Evolutionary conservation across 139 green algal species (phyloP), one percentile per base, ranked within the genome.

Genomic region (Coccomyxa sp.): DNA sequence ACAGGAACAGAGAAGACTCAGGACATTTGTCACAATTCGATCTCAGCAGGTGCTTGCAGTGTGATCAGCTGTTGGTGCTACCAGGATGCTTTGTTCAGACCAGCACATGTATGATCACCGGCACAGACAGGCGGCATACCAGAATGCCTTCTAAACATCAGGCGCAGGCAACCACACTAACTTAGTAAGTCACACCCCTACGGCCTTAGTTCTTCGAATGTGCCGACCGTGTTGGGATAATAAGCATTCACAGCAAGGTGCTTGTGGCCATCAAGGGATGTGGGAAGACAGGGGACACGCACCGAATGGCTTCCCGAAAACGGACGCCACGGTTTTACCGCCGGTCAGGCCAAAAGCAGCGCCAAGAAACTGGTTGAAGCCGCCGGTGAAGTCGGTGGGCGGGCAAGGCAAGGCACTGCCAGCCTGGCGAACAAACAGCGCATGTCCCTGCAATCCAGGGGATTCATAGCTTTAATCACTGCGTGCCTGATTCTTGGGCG

Each of bases 341-440:
- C 18, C 27, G 32, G 58, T 13, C 27, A 88, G 77, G 0, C 38
- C 57, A 30, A 82, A 88, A 16, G 81, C 85, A 45, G 81, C 81
- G 28, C 76, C 84, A 58, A 87, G 27, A 66, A 87, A 79, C 15
- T 14, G 57, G 77, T 87, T 87, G 84, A 87, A 87, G 63, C 84
- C 84, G n/a, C 77, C 84, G 13, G 28, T 45, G 27, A 83, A 80
- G 76, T 87, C 81, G 1, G 83, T n/a, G 3, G 82, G 10, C 12
- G 84, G 84, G 77, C 84, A 87, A 18, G 84, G 84, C 21, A 77
- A 38, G 28, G 16, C 74, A 77, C 66, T 63, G 57, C 84, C 84
- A 58, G 80, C 79, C 28, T 83, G 76, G 30, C 84, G 81, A 23
- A 80, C 85, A 66, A 87, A 84, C 0, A 87, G 84, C 0, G 81